Evolutionary conservation across 108 stramenopile genomes (phyloP), one percentile per base, ranked within the genome.

Genomic region (Cyclotella cryptica): DNA sequence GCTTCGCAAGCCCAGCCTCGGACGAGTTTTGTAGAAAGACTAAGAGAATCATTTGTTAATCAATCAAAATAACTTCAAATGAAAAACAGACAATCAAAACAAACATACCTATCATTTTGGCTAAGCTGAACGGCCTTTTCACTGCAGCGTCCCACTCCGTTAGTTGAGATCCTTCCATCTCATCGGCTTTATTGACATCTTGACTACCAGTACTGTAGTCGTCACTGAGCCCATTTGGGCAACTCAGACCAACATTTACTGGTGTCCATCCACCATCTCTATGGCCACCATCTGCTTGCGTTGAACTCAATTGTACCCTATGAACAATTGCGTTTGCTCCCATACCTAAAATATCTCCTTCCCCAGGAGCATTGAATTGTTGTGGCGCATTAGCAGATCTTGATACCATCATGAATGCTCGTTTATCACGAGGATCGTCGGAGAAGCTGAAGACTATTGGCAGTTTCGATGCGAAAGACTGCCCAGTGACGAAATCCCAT

Each of bases 271-370:
- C 68, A 30, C 70, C 84, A 39, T 84, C 84, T 65, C 79, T 75
- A 43, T 80, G 79, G 21, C 30, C 42, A 28, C 84, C 84, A 77
- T 80, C 79, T 19, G 84, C 44, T 58, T 10, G 57, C 0, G 84
- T 84, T 15, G 47, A 71, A 17, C 75, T 70, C 52, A 92, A 47
- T 61, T 86, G 81, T 8, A 90, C 91, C 28, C 88, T 69, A 71
- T 92, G 91, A 0, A 92, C 91, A 69, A 92, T 87, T 4, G 91
- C 91, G 74, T 92, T 92, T 27, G 78, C 87, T 28, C 91, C 91
- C 91, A 92, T 92, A 10, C 91, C 91, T 21, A 85, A 62, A 57
- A 88, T 85, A n/a, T 88, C 90, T 52, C 87, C 88, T 62, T 92
- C 87, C 51, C 88, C 91, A 0, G 89, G 89, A 22, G 82, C 83